A percentile compares a stretch with the other conserved stretches of the same genome.
These are phyloP conservation scores for Aspergillus japonicus DNA, from an alignment of 2,329 filamentous ascomycete species.

Conservation along the genomic window DNA sequence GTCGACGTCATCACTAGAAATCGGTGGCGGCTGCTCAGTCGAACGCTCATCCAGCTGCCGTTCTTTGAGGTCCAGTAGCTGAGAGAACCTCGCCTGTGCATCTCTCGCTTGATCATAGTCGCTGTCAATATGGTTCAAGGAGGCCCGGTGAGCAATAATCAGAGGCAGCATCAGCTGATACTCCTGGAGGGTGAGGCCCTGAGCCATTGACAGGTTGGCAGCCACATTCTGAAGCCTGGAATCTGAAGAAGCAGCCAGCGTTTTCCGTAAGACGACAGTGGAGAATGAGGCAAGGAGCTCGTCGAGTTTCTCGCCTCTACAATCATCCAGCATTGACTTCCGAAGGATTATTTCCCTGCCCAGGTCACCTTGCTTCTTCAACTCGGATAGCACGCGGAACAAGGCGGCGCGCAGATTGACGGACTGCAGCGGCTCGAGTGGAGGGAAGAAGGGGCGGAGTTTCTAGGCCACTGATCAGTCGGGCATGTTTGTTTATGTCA, in stretches of 20 bases:
- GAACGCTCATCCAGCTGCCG: slow-evolving; percentile 48
- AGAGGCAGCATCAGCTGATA: slow-evolving; percentile 58
- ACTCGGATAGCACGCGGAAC: slow-evolving; percentile 74
- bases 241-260: slow-evolving; percentile 47
- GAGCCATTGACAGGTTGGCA: slow-evolving; percentile 57
- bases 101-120: slow-evolving; percentile 60
- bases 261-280: slow-evolving; percentile 73
- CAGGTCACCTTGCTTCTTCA: slow-evolving; percentile 83
- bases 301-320: slow-evolving; percentile 84
- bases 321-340: slow-evolving; percentile 96
- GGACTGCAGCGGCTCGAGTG: slow-evolving; percentile 84
- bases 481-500: neutral
- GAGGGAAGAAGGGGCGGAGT: slow-evolving; percentile 85
- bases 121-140: slow-evolving; percentile 59
- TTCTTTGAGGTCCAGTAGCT: slow-evolving; percentile 64
- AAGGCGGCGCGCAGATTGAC: slow-evolving; percentile 83
- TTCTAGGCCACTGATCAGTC: slow-evolving; percentile 56
- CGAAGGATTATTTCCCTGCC: slow-evolving; percentile 77
- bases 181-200: slow-evolving; percentile 31
- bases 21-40: slow-evolving; percentile 23
- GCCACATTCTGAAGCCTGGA: slow-evolving; percentile 51
- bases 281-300: slow-evolving; percentile 85
- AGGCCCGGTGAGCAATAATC: slow-evolving; percentile 69
- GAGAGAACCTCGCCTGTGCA: slow-evolving; percentile 63
- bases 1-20: slow-evolving; percentile 43